phyloP scores from a whole-genome alignment of 148 eudicot species.

The Chenopodium quinoa region DNA sequence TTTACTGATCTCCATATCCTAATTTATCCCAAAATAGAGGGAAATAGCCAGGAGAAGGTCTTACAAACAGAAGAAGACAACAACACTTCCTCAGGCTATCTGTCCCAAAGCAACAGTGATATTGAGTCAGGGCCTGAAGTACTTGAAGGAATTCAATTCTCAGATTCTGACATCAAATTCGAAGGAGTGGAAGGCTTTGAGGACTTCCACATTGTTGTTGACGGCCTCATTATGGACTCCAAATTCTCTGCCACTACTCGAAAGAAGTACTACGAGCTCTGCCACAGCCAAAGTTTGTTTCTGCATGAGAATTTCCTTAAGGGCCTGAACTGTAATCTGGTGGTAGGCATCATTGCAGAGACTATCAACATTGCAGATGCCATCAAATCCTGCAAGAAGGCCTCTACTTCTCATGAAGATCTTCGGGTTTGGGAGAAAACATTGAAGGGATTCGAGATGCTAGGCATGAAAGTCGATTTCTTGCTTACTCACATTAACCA shows the following conservation, averaged over 20 bases:
- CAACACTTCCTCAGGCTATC: not conserved
- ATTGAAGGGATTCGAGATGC: conserved; percentile 40
- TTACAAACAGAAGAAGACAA: conserved; percentile 20
- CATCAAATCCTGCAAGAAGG: conserved; percentile 31
- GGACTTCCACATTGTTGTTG: conserved; percentile 35
- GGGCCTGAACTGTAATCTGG: conserved; percentile 37
- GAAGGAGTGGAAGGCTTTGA: conserved; percentile 23
- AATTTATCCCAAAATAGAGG: not conserved
- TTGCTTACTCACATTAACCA: conserved; percentile 27
- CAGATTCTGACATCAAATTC: conserved; percentile 23
- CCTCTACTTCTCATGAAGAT: conserved; percentile 21
- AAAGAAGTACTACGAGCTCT: conserved; percentile 55
- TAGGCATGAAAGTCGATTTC: conserved; percentile 54
- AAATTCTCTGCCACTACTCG: conserved; percentile 30
- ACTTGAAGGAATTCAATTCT: conserved; percentile 30
- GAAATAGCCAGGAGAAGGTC: conserved; percentile 1
- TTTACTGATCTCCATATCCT: not conserved
- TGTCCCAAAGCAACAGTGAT: conserved; percentile 17
- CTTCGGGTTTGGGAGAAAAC: conserved; percentile 47
- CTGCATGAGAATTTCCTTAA: conserved; percentile 42
- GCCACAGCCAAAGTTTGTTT: conserved; percentile 35
- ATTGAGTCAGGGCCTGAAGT: conserved; percentile 17
- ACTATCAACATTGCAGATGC: conserved; percentile 55
- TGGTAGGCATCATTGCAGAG: conserved; percentile 45
- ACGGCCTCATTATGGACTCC: conserved; percentile 41